Conservation (phyloP, 345 rosid genomes). For the Mangifera indica region DNA sequence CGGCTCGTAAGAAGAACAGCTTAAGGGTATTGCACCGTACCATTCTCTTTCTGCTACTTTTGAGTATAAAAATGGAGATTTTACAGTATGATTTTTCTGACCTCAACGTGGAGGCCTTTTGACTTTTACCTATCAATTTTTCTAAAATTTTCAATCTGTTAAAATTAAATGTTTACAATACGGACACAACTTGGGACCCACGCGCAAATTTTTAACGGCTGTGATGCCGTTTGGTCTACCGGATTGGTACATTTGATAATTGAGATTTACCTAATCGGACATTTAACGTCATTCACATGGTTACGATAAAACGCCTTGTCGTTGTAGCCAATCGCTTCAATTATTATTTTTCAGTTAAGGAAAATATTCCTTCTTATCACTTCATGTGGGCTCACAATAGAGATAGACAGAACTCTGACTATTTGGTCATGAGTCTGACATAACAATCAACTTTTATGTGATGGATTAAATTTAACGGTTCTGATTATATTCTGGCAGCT, state of each 20-base stretch:
- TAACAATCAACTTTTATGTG: constrained; percentile 1
- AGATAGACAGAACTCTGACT: background rate
- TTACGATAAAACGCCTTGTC: background rate
- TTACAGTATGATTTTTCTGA: background rate
- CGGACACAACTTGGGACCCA: background rate
- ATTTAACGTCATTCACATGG: background rate
- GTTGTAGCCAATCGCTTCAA: background rate
- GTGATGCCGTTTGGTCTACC: background rate
- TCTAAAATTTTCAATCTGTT: background rate
- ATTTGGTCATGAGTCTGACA: background rate
- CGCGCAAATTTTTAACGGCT: background rate
- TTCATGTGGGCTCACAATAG: background rate
- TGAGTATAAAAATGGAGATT: constrained; percentile 10
- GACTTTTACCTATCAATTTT: constrained; percentile 3
- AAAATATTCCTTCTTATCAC: constrained; percentile 31
- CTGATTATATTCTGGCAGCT: constrained; percentile 43
- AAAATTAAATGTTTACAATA: background rate
- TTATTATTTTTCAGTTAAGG: background rate
- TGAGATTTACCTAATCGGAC: background rate
- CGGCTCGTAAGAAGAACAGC: constrained; percentile 80
- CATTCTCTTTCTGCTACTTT: background rate
- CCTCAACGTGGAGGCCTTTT: constrained; percentile 1
- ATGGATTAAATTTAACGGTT: background rate
- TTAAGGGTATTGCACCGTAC: constrained; percentile 52
- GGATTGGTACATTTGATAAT: background rate